These are phyloP conservation scores for Pythium grandisporangium DNA, from an alignment of 352 stramenopile genomes.

Conservation along the genomic window DNA sequence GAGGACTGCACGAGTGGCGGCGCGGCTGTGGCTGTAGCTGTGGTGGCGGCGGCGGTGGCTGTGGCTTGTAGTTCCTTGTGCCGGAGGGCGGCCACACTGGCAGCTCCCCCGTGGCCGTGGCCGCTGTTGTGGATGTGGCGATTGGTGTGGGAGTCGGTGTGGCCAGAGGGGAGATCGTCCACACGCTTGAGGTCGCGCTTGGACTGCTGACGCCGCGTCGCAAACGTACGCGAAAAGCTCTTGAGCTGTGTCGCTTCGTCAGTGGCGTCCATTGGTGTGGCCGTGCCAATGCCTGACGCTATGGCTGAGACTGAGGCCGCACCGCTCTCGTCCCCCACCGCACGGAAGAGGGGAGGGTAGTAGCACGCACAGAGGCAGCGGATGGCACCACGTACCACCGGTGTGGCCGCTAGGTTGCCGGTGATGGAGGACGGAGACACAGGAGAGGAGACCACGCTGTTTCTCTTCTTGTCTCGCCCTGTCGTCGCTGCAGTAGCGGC, in stretches of 20 bases:
- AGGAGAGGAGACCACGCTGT: no score
- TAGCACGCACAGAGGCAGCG: slow-evolving; percentile 32
- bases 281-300: not conserved
- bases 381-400: slow-evolving; percentile 7
- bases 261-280: not conserved
- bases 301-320: not conserved
- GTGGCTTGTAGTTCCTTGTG: no score
- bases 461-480: no score
- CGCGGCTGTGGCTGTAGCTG: no score
- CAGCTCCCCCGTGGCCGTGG: no score
- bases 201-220: slow-evolving; percentile 14
- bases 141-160: no score
- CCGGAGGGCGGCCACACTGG: no score
- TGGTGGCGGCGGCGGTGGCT: slow-evolving; percentile 3
- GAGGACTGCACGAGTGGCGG: slow-evolving; percentile 27
- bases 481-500: no score
- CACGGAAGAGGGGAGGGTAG: slow-evolving; percentile 46
- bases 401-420: slow-evolving; percentile 5
- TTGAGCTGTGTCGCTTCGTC: slow-evolving; percentile 14
- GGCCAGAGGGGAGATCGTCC: slow-evolving; percentile 8
- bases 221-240: slow-evolving; percentile 24
- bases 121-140: no score
- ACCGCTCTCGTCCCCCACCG: not conserved
- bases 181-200: slow-evolving; percentile 8
- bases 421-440: no score